phyloP scores from a whole-genome alignment of 257 asterid genomes.

The Euphrasia confusa region DNA sequence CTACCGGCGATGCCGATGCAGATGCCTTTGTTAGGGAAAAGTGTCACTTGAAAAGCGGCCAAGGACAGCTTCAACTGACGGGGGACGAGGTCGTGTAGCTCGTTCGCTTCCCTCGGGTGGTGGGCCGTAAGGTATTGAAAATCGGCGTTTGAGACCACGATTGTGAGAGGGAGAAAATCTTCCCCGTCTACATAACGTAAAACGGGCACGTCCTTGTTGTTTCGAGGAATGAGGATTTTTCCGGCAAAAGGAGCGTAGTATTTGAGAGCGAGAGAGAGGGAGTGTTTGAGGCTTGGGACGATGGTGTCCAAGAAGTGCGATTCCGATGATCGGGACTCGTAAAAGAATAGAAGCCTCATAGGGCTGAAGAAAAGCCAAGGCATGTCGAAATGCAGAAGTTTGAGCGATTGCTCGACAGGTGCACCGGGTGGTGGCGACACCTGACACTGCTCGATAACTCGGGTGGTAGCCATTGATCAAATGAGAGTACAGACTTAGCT shows the following conservation, averaged over 20 bases:
- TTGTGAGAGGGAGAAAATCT: constrained; percentile 6
- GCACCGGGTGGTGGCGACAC: neutral
- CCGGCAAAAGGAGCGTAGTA: constrained; percentile 6
- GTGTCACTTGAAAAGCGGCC: neutral
- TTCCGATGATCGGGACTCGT: too few relatives aligned
- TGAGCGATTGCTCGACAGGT: too few relatives aligned
- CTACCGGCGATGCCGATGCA: neutral
- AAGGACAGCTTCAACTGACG: neutral
- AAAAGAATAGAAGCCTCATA: neutral
- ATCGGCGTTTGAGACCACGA: constrained; percentile 4
- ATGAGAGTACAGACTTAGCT: too few relatives aligned
- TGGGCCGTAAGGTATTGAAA: neutral
- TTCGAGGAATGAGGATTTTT: constrained; percentile 1
- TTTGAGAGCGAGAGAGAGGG: constrained; percentile 18
- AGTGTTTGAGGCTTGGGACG: constrained; percentile 1
- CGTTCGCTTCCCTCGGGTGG: neutral
- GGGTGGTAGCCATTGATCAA: too few relatives aligned
- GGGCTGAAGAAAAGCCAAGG: neutral
- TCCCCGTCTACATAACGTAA: constrained; percentile 1
- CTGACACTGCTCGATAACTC: too few relatives aligned
- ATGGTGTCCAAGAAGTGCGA: neutral
- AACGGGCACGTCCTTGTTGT: neutral
- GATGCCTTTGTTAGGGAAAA: constrained; percentile 21
- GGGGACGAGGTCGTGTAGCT: neutral
- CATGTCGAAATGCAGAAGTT: constrained; percentile 9